Evolutionary conservation across 2,329 filamentous ascomycete species (phyloP).

Genomic region (Dactylellina drechsleri): DNA sequence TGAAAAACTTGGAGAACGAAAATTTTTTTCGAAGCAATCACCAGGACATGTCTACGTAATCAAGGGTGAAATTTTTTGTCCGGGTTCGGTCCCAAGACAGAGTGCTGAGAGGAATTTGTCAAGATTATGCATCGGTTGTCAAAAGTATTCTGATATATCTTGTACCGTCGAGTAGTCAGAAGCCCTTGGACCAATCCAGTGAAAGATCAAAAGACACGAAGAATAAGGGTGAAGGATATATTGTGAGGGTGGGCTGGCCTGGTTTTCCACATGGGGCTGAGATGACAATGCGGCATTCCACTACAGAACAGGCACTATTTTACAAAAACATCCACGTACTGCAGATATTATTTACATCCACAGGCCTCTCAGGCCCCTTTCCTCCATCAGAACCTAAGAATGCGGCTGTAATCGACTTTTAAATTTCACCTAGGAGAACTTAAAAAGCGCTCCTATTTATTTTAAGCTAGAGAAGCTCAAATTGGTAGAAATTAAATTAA

Average conservation of each 20-base stretch:
- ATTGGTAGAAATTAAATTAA: not conserved
- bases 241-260: constrained; percentile 9
- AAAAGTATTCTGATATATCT: too few relatives aligned
- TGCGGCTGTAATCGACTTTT: constrained; percentile 19
- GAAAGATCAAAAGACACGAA: constrained; percentile 4
- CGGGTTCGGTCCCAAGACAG: too few relatives aligned
- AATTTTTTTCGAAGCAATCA: too few relatives aligned
- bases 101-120: too few relatives aligned
- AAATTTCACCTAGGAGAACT: constrained; percentile 13
- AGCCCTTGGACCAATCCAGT: constrained; percentile 14
- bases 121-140: too few relatives aligned
- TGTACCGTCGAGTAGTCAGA: not conserved
- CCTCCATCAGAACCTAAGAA: constrained; percentile 27
- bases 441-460: constrained; percentile 7
- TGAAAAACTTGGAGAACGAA: too few relatives aligned
- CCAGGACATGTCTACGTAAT: too few relatives aligned
- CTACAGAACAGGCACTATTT: constrained; percentile 3
- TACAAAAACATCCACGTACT: not conserved
- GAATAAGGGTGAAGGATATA: constrained; percentile 19
- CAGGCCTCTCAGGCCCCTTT: constrained; percentile 33
- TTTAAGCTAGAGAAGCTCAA: constrained; percentile 30
- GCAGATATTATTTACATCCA: constrained; percentile 1
- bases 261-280: constrained; percentile 21
- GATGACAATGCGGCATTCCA: not conserved
- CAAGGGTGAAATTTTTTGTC: too few relatives aligned